These are phyloP conservation scores for Pleurotus salmoneostramineus DNA, from an alignment of 768 basidiomycete genomes.

Conservation along the genomic window DNA sequence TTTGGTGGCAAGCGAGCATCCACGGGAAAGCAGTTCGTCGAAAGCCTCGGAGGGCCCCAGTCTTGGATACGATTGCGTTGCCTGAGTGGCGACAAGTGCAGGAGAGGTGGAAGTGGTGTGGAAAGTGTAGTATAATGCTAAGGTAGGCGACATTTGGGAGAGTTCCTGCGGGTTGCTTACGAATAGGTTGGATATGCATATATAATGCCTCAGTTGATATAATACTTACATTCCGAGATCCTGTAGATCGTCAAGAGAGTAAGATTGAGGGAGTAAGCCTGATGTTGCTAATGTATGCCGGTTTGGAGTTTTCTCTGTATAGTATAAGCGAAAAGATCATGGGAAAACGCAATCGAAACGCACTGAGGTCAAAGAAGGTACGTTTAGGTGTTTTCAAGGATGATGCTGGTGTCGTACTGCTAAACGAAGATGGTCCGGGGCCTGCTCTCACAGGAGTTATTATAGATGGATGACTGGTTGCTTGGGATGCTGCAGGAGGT, in stretches of 20 bases:
- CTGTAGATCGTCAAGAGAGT: slow-evolving; percentile 38
- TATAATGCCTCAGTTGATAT: background rate
- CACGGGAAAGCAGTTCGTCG: slow-evolving; percentile 46
- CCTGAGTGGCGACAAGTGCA: slow-evolving; percentile 15
- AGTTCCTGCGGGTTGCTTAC: slow-evolving; percentile 45
- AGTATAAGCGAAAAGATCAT: background rate
- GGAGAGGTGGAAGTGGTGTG: slow-evolving; percentile 30
- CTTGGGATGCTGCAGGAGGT: slow-evolving; percentile 17
- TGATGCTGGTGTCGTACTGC: background rate
- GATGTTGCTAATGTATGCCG: slow-evolving; percentile 45
- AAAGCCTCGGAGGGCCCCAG: slow-evolving; percentile 56
- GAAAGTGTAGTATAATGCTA: slow-evolving; percentile 61
- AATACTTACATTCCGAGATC: slow-evolving; percentile 48
- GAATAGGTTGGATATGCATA: background rate
- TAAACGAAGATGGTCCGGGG: background rate
- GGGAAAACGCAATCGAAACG: slow-evolving; percentile 11
- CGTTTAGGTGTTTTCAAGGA: slow-evolving; percentile 11
- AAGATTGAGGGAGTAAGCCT: slow-evolving; percentile 46
- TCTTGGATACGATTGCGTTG: slow-evolving; percentile 10
- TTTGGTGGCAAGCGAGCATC: slow-evolving; percentile 66
- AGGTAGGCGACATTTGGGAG: slow-evolving; percentile 46
- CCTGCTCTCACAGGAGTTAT: too few relatives aligned
- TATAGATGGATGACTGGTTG: too few relatives aligned
- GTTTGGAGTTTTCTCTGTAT: slow-evolving; percentile 26
- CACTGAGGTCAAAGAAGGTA: slow-evolving; percentile 44